phyloP scores from a whole-genome alignment of 2,329 filamentous ascomycete genomes.

The Epichloe gansuensis region DNA sequence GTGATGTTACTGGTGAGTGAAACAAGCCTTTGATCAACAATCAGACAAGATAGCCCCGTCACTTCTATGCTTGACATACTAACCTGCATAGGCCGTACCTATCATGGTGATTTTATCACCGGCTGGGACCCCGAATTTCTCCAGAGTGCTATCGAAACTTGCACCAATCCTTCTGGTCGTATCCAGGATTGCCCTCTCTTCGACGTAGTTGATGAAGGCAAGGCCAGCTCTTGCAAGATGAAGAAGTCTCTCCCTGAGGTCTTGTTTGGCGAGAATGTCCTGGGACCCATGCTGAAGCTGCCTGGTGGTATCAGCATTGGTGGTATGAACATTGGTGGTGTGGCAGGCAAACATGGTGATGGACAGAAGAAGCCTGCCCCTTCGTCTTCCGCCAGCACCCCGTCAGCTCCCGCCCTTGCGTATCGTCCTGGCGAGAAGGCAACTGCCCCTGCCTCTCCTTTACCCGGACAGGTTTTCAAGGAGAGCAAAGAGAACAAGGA shows the following conservation, averaged over 20 bases:
- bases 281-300: conserved; percentile 43
- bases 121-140: conserved; percentile 64
- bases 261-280: conserved; percentile 48
- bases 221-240: conserved; percentile 50
- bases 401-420: conserved; percentile 16
- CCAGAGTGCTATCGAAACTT: conserved; percentile 59
- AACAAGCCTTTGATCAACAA: not conserved
- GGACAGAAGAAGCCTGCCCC: not conserved
- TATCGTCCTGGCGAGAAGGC: conserved; percentile 26
- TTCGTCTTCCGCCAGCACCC: conserved; percentile 1
- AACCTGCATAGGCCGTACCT: conserved; percentile 48
- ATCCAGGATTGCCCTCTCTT: conserved; percentile 70
- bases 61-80: not conserved
- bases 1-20: conserved; percentile 56
- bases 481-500: conserved; percentile 9
- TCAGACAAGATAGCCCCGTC: not conserved
- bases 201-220: conserved; percentile 49
- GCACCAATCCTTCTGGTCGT: conserved; percentile 57
- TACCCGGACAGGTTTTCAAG: conserved; percentile 33
- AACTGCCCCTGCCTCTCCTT: conserved; percentile 19
- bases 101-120: conserved; percentile 70
- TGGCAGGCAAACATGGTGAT: not conserved
- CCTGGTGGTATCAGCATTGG: conserved; percentile 46
- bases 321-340: conserved; percentile 27
- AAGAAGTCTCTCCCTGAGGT: conserved; percentile 35